Base-by-base conservation (phyloP, 768 basidiomycete species). In the Hygrocybe coccinea region DNA sequence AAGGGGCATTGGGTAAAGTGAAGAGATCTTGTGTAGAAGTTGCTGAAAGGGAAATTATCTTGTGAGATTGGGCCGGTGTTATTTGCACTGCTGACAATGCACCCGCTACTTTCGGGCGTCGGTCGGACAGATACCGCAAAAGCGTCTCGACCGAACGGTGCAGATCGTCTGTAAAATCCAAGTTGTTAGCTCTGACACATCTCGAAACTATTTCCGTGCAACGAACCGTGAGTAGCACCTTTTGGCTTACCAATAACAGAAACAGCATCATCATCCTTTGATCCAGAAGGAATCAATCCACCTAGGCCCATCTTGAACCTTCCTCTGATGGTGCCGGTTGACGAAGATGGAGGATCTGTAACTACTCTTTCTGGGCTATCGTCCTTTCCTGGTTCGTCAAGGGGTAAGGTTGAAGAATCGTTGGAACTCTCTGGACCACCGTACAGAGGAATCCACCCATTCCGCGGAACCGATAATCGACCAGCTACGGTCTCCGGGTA, bases 401-500 rank as follows among this genome's bases (percentile, higher is more conserved):
- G 50, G 7, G 35, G 35, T 5, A 65, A 62, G 4, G 59, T 62
- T 2, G 67, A 60, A n/a, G 59, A 60, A 24, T 69, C 67, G 52
- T 74, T 70, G 59, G 53, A 29, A 41, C 65, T 64, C 2, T 69
- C 68, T 17, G 82, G 85, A 2, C 95, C 95, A 4, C 92, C 95
- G 65, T 90, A 97, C 2, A 95, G 71, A 4, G 79, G 74, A 64
- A 95, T 86, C 89, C 92, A 94, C 6, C 76, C 72, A 1, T 86
- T 85, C 43, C 72, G 79, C 10, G 85, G 81, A 0, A 87, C 81
- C 5, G 84, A 76, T 7, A 97, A 70, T 33, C 89, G 78, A 5
- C 95, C 95, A 1, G 92, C 80, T 2, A 98, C 81, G 11, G 77
- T 76, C 35, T 88, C 83, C 0, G 91, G 89, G 68, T 91, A 99